Percentiles rank a stretch among this genome's conserved stretches.
Evolutionary conservation across 257 asterid species (phyloP).

Genomic region (Nicotiana sylvestris): DNA sequence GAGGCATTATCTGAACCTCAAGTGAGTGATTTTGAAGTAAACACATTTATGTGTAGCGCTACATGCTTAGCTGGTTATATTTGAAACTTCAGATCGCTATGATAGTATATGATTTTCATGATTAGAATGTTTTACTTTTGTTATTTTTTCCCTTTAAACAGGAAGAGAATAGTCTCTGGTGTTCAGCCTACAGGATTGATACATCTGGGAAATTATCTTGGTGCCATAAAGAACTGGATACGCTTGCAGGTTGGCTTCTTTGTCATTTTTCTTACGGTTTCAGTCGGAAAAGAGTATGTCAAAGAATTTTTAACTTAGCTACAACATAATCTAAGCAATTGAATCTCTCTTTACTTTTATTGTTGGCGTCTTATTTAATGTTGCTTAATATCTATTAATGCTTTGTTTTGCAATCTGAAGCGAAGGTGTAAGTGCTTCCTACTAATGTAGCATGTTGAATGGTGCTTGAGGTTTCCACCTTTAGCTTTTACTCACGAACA

Average conservation of each 20-base stretch:
- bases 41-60: neutral
- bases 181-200: slow-evolving; percentile 99
- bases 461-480: neutral
- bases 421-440: neutral
- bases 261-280: slow-evolving; percentile 11
- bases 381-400: neutral
- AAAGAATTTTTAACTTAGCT: neutral
- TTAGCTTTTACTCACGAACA: neutral
- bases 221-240: slow-evolving; percentile 93
- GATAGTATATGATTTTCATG: slow-evolving; percentile 1
- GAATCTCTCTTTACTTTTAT: neutral
- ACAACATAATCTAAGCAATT: neutral
- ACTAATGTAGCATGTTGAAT: neutral
- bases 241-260: slow-evolving; percentile 64
- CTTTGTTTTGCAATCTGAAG: neutral
- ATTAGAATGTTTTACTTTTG: neutral
- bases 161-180: slow-evolving; percentile 97
- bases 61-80: neutral
- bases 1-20: neutral
- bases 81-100: neutral
- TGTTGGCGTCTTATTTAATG: neutral
- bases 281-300: neutral
- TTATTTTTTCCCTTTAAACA: slow-evolving; percentile 17
- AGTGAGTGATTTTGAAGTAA: neutral
- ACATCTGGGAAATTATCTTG: slow-evolving; percentile 92